Conservation (phyloP, 2,329 filamentous ascomycete genomes). For the Dryadomyces quercivorus region DNA sequence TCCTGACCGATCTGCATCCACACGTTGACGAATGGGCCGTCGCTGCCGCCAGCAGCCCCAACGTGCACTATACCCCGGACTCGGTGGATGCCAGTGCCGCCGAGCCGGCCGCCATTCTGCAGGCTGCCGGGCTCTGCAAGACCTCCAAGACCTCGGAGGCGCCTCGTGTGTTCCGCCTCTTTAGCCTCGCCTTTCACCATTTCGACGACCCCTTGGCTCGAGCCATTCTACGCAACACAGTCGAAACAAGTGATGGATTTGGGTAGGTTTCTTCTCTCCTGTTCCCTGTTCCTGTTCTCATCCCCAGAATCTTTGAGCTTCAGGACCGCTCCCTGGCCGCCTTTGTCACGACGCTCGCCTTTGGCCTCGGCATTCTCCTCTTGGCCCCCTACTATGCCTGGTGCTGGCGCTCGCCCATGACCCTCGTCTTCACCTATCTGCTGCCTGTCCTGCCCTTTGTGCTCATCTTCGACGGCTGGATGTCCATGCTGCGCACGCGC, state of each 20-base stretch:
- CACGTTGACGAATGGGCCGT: conserved; percentile 47
- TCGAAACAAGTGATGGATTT: conserved; percentile 54
- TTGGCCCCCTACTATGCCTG: conserved; percentile 40
- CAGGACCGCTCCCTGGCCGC: conserved; percentile 50
- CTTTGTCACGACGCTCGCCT: conserved; percentile 36
- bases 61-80: conserved; percentile 46
- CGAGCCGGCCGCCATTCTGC: conserved; percentile 33
- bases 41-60: conserved; percentile 36
- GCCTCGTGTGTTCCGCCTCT: conserved; percentile 46
- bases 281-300: background rate
- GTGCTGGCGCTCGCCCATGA: conserved; percentile 37
- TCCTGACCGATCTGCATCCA: conserved; percentile 55
- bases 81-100: conserved; percentile 54
- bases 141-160: too few species aligned
- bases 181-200: conserved; percentile 67
- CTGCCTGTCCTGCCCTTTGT: conserved; percentile 57
- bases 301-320: conserved; percentile 53
- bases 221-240: conserved; percentile 49
- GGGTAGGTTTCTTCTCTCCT: conserved; percentile 24
- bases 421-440: conserved; percentile 53
- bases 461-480: conserved; percentile 54
- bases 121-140: conserved; percentile 7
- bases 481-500: conserved; percentile 55
- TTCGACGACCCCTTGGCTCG: conserved; percentile 53
- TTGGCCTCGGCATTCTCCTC: conserved; percentile 39